Evolutionary conservation across 352 stramenopile genomes (phyloP), one percentile per base, ranked within the genome.

Genomic region (Pythium diclinum): DNA sequence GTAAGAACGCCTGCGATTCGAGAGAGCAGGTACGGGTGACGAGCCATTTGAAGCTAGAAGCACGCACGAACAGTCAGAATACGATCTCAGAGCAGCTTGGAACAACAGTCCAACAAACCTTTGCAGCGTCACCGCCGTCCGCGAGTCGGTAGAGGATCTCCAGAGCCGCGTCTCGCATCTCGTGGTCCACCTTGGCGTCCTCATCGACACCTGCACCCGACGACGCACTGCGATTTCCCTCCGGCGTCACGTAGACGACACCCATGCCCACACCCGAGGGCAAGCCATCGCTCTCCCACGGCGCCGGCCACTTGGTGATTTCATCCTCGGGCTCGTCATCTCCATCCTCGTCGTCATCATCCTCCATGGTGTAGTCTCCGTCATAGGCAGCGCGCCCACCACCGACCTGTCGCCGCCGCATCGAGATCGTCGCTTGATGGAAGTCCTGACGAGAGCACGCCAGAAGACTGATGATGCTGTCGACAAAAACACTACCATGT

Each of bases 131-230:
- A 40, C 87, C 77, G 17, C 73, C 73, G 57, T 89, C 80, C 0
- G 85, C 82, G 5, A 94, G 71, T 36, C 83, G 83, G 53, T 89
- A 90, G 34, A 94, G 69, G 40, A 92, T 79, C 60, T 92, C 83
- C 13, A 94, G 59, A 32, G 76, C 81, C 16, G 82, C 80, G 58
- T 94, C 85, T 7, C 85, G 78, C 63, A 94, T 82, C 68, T 94
- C 80, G 61, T 90, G 77, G 59, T 94, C 85, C 23, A 89, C 64
- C 60, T 87, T 83, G 1, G 68, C 61, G n/a, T 83, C 77, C 6
- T 81, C 72, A 14, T 85, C 79, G 2, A 55, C 40, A 5, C 54
- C 68, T 0, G 61, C 66, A 14, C 36, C 56, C 1, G 76, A 78
- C 6, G 69, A 72, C 0, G 69, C 75, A 52, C 77, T 83, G n/a